Evolutionary conservation across 768 basidiomycete species (phyloP).

Genomic region (Trametes cubensis): DNA sequence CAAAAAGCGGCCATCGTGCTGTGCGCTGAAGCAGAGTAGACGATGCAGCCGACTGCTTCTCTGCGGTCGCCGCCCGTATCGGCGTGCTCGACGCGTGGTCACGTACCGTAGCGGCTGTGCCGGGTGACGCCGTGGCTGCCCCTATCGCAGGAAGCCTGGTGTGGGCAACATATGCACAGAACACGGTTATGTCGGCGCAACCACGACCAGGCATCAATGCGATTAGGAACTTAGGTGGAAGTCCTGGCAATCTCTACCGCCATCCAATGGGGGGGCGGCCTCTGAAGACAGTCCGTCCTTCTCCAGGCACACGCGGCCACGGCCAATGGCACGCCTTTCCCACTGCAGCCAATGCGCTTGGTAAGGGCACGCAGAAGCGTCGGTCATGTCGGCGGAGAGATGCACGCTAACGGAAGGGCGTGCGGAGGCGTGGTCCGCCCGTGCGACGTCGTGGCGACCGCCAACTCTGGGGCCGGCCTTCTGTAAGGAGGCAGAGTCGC

Average conservation of each 20-base stretch:
- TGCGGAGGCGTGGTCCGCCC: not conserved
- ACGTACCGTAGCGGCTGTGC: not conserved
- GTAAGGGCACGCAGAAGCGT: not conserved
- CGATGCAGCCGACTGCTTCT: too few relatives aligned
- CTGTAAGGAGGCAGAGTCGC: slow-evolving; percentile 3
- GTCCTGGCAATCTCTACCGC: slow-evolving; percentile 2
- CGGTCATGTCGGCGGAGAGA: slow-evolving; percentile 13
- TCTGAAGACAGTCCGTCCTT: slow-evolving; percentile 9
- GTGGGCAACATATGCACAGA: not conserved
- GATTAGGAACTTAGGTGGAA: slow-evolving; percentile 7
- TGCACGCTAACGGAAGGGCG: slow-evolving; percentile 5
- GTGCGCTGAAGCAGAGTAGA: too few relatives aligned
- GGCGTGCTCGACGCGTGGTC: too few relatives aligned
- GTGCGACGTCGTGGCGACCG: slow-evolving; percentile 1
- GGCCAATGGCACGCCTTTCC: slow-evolving; percentile 7
- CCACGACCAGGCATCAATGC: not conserved
- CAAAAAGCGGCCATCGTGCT: too few relatives aligned
- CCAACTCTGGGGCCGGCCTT: not conserved
- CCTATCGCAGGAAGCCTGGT: slow-evolving; percentile 6
- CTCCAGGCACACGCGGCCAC: slow-evolving; percentile 9
- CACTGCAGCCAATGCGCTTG: slow-evolving; percentile 1
- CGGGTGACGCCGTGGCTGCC: not conserved
- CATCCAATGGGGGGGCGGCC: slow-evolving; percentile 4
- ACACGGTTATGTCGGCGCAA: slow-evolving; percentile 5
- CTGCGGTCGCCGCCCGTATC: too few relatives aligned